Evolutionary conservation across 2,329 filamentous ascomycete genomes (phyloP).

Genomic region (Calycina herbarum): DNA sequence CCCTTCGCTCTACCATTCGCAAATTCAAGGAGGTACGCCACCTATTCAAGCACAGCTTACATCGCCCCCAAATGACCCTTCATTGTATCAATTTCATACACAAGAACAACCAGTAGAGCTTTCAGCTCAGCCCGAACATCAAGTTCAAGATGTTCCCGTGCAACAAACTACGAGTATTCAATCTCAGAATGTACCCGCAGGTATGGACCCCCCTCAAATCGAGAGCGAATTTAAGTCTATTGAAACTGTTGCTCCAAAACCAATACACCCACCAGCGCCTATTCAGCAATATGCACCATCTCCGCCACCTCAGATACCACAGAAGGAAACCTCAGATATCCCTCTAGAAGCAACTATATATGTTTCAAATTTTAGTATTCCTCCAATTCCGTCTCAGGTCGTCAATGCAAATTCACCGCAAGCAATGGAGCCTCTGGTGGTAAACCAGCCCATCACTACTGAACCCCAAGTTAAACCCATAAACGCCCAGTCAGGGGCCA

Average conservation of each 20-base stretch:
- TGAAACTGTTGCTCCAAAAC: conserved; percentile 10
- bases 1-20: conserved; percentile 1
- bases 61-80: conserved; percentile 6
- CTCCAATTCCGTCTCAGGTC: background rate
- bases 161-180: background rate
- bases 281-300: conserved; percentile 6
- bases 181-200: background rate
- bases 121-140: background rate
- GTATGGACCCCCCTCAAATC: conserved; percentile 4
- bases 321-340: background rate
- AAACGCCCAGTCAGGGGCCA: background rate
- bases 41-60: background rate
- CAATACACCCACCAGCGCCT: conserved; percentile 10
- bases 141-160: background rate
- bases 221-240: conserved; percentile 10
- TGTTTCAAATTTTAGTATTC: background rate
- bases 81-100: background rate
- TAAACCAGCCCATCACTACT: background rate
- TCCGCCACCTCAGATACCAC: background rate
- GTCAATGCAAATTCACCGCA: background rate
- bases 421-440: background rate
- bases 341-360: background rate
- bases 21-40: background rate
- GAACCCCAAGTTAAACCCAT: background rate
- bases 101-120: conserved; percentile 2